These are phyloP conservation scores for Haematococcus sp. DNA, from an alignment of 139 green algal genomes.

Conservation along the genomic window DNA sequence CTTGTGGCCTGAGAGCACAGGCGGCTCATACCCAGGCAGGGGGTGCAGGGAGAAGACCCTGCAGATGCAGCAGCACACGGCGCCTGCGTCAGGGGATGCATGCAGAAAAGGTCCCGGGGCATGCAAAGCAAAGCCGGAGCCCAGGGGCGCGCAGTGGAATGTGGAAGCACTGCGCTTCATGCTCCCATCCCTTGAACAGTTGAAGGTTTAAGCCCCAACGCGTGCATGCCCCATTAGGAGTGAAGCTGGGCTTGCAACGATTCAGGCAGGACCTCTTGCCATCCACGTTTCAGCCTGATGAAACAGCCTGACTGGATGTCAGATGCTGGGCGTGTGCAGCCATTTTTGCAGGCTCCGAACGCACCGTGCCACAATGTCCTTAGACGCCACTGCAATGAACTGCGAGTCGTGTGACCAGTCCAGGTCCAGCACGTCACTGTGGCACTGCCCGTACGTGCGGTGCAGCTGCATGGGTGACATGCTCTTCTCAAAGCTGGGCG, in stretches of 20 bases:
- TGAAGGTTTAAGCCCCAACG: too few species aligned
- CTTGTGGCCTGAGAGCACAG: slow-evolving; percentile 82
- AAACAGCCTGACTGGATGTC: too few species aligned
- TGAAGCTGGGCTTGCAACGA: too few species aligned
- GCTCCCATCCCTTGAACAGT: background rate
- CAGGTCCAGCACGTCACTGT: slow-evolving; percentile 82
- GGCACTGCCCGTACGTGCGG: slow-evolving; percentile 81
- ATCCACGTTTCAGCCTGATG: too few species aligned
- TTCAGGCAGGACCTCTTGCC: too few species aligned
- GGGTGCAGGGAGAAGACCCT: slow-evolving; percentile 82
- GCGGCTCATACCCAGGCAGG: slow-evolving; percentile 75
- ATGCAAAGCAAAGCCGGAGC: background rate
- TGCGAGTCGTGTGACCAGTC: slow-evolving; percentile 78
- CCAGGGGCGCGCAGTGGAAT: too few species aligned
- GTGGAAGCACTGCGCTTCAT: background rate
- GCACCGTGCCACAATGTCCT: slow-evolving; percentile 72
- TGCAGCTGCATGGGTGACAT: slow-evolving; percentile 88
- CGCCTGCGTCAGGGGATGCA: background rate
- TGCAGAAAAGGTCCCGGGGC: background rate
- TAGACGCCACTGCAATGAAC: slow-evolving; percentile 79
- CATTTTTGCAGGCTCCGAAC: too few species aligned
- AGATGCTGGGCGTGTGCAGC: too few species aligned
- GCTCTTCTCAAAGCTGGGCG: slow-evolving; percentile 76
- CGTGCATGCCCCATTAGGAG: too few species aligned
- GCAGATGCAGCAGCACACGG: background rate